A percentile compares a stretch with the other conserved stretches of the same genome.
These are phyloP conservation scores for Saccharomycopsis crataegensis DNA, from an alignment of 1,139 yeast genomes.

Conservation along the genomic window DNA sequence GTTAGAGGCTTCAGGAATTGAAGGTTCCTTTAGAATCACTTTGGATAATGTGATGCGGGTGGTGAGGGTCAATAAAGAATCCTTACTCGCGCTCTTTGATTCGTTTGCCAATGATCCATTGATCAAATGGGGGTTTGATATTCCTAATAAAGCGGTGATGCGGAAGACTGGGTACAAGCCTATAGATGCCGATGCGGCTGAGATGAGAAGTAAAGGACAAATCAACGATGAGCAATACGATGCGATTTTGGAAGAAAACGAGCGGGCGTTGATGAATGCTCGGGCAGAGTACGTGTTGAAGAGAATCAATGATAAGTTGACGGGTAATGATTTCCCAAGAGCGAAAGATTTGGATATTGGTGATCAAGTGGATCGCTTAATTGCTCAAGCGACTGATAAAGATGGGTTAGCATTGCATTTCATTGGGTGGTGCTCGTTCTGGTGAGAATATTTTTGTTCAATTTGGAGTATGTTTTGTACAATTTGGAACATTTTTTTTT, in stretches of 20 bases:
- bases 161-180: constrained; percentile 66
- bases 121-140: constrained; percentile 97
- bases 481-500: neutral
- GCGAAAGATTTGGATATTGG: constrained; percentile 69
- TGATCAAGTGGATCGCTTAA: constrained; percentile 86
- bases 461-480: neutral
- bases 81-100: constrained; percentile 94
- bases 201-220: constrained; percentile 62
- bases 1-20: constrained; percentile 98
- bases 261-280: constrained; percentile 76
- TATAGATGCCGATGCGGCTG: constrained; percentile 59
- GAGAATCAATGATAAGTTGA: constrained; percentile 84
- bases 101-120: constrained; percentile 98
- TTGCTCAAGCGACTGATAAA: constrained; percentile 94
- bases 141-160: constrained; percentile 73
- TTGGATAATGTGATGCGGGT: constrained; percentile 97
- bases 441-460: constrained; percentile 42
- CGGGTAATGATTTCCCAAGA: constrained; percentile 87
- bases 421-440: constrained; percentile 98
- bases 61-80: constrained; percentile 86
- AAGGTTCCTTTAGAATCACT: constrained; percentile 93
- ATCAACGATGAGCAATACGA: constrained; percentile 72
- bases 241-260: constrained; percentile 63
- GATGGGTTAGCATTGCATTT: constrained; percentile 95
- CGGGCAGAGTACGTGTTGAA: constrained; percentile 87